Evolutionary conservation across 192 early-diverging fungal species (phyloP).

Genomic region (Gaertneriomyces semiglobifer): DNA sequence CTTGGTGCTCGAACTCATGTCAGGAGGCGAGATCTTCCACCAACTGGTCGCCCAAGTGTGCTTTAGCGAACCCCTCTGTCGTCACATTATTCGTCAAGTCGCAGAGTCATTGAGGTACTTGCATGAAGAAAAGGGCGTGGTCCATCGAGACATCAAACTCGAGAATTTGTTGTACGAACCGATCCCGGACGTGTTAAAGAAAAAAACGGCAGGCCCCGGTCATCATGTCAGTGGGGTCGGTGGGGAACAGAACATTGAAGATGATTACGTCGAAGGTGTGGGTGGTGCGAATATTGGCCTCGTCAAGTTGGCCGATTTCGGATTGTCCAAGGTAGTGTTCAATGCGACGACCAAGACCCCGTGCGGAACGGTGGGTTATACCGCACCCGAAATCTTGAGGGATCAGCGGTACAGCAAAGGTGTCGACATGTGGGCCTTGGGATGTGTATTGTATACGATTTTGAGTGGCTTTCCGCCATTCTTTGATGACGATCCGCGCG

Average conservation of each 20-base stretch:
- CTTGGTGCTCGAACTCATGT: conserved; percentile 74
- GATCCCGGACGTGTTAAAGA: background rate
- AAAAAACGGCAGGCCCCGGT: conserved; percentile 35
- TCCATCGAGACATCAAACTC: conserved; percentile 82
- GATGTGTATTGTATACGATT: conserved; percentile 54
- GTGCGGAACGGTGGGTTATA: conserved; percentile 89
- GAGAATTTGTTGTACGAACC: conserved; percentile 66
- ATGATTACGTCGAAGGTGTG: conserved; percentile 64
- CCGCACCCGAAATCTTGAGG: conserved; percentile 84
- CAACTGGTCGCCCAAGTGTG: conserved; percentile 78
- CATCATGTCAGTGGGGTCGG: conserved; percentile 30
- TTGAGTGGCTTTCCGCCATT: conserved; percentile 51
- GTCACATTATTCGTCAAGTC: conserved; percentile 83
- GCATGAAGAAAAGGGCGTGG: conserved; percentile 62
- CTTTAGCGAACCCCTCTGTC: conserved; percentile 71
- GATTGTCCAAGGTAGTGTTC: conserved; percentile 82
- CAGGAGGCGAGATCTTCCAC: conserved; percentile 91
- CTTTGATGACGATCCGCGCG: conserved; percentile 37
- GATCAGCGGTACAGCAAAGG: conserved; percentile 59
- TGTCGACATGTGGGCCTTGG: conserved; percentile 76
- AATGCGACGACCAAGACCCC: conserved; percentile 82
- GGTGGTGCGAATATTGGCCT: conserved; percentile 80
- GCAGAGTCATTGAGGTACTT: conserved; percentile 79
- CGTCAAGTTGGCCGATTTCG: conserved; percentile 88
- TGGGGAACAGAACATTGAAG: conserved; percentile 71